Evolutionary conservation across 495 filamentous ascomycete species (phyloP), one percentile per base, ranked within the genome.

Genomic region (Endocarpon pusillum): DNA sequence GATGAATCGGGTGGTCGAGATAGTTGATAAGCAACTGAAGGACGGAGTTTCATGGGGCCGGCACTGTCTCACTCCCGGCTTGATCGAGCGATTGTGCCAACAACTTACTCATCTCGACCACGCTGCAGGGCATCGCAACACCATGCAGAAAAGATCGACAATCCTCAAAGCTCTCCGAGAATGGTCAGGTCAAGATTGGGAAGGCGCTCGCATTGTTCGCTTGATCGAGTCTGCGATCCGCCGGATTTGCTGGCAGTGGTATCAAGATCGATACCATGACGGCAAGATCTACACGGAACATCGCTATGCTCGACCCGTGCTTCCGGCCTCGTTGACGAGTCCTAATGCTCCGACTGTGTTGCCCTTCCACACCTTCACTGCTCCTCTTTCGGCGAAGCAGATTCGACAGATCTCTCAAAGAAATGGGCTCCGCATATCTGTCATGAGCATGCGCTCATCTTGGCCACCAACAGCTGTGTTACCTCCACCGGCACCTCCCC

Each of bases 331-430:
- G 21, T 55, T 99, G 19, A 66, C 85, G 12, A 70, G 89, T 5
- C 91, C 91, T 3, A 77, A 79, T 33, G 89, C 89, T 12, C 89
- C 89, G 8, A 99, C 89, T 0, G 86, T 99, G 10, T 61, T 99
- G 2, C 89, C 89, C n/a, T 99, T 99, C 46, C 91, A 99, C 49
- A 96, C 89, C 2, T 99, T 99, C 49, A 96, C 89, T 21, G 92
- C 80, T 43, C 89, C 89, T 0, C 58, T 99, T 36, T 86, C 82
- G 10, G 85, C 89, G 2, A 87, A 85, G 49, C 83, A 94, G 44
- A 83, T 99, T 40, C 79, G 91, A 3, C 75, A 79, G 52, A 96
- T 99, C 39, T 96, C 89, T 12, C 85, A 96, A 51, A 69, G 89
- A 10, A 99, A 99, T 49, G 91, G 81, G 11, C 65, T 93, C 1